Conservation (phyloP, 352 stramenopile genomes). For the Pythium rishiriense region DNA sequence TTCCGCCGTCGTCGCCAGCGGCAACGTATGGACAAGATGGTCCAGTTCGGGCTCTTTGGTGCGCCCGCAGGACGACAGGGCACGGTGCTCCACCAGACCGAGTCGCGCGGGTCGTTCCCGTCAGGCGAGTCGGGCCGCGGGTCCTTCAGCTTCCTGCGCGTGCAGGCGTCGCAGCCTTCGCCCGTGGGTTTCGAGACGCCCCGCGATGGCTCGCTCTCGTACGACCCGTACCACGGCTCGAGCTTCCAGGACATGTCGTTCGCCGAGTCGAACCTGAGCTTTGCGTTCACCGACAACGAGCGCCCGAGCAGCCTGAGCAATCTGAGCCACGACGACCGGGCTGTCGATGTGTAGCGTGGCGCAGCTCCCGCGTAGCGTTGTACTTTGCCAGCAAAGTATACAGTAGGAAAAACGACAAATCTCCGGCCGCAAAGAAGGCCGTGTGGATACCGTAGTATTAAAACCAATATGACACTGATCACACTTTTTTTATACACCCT, state of each 20-base stretch:
- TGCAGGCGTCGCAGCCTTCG: conserved; percentile 14
- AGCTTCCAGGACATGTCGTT: conserved; percentile 30
- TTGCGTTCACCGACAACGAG: conserved; percentile 17
- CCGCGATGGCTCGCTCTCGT: conserved; percentile 24
- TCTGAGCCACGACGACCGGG: not conserved
- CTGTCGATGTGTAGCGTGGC: not conserved
- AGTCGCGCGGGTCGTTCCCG: conserved; percentile 8
- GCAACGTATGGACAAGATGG: conserved; percentile 23
- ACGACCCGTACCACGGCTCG: conserved; percentile 23
- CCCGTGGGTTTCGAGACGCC: conserved; percentile 1
- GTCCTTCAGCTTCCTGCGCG: conserved; percentile 17
- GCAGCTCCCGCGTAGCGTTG: not conserved
- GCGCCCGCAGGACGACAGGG: not conserved
- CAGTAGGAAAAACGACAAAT: not conserved
- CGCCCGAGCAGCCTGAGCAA: not conserved
- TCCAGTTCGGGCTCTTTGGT: conserved; percentile 18
- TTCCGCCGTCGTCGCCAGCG: conserved; percentile 15
- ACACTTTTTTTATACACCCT: not conserved
- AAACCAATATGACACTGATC: not conserved
- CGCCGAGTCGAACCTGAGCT: conserved; percentile 25
- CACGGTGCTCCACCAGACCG: conserved; percentile 4
- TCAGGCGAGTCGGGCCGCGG: not conserved
- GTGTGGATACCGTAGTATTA: not conserved
- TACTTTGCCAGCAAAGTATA: too few species aligned
- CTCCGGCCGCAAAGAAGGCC: not conserved